Evolutionary conservation across 805 yeast genomes (phyloP), one percentile per base, ranked within the genome.

Genomic region (Millerozyma miso): DNA sequence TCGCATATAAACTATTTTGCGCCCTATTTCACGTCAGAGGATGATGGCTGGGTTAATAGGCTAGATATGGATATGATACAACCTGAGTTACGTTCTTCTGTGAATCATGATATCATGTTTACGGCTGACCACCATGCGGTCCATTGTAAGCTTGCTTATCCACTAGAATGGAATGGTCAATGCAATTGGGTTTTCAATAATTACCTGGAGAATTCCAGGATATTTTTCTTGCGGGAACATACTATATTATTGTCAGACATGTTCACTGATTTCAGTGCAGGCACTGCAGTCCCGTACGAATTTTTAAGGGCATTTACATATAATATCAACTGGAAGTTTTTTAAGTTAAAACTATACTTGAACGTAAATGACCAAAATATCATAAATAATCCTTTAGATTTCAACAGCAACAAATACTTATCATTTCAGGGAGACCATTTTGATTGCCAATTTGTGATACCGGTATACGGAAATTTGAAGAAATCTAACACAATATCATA

Each of bases 331-430:
- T 84, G 95, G 89, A 62, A 69, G 1, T 54, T 88, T 18, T 45
- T 54, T 3, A 63, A 77, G 32, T 83, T 84, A 52, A 73, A 77
- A 26, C 60, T 91, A 5, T 85, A 68, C 55, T 60, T 91, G 44
- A 90, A 90, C 58, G 83, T 88, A 19, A 93, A 93, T 59, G 96
- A 88, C 54, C 78, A 80, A 34, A 93, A 93, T 58, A 86, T 93
- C 54, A 82, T 93, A 49, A 85, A 89, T 60, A 86, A 88, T 52
- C 96, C 98, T 0, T 64, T 89, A 33, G 97, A 89, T 55, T 80
- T 85, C 52, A 78, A 77, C 41, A 93, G 84, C 46, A 93, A 93
- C 59, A 77, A 83, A 29, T 91, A 80, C 53, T 46, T 91, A 3
- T 80, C 91, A 0, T 71, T 91, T 46, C 80, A 78, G 48, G 95